Percentiles rank a stretch among this genome's conserved stretches.
These are phyloP conservation scores for Tuber aestivum DNA, from an alignment of 495 filamentous ascomycete genomes.

Conservation along the genomic window DNA sequence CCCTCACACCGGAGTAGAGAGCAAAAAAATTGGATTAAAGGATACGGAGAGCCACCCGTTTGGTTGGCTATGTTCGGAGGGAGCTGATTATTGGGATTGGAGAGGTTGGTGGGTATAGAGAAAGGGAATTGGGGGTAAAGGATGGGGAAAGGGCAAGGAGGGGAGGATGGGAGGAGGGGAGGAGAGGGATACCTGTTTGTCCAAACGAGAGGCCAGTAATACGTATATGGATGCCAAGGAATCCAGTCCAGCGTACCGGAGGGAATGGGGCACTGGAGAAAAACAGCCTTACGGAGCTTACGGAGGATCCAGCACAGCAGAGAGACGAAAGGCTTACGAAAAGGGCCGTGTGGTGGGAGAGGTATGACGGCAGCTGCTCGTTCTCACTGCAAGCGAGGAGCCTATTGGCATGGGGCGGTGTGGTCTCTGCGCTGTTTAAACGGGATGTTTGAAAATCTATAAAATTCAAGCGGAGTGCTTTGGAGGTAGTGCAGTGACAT, in stretches of 20 bases:
- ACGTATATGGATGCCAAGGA: neutral
- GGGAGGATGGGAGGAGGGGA: neutral
- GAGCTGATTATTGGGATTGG: neutral
- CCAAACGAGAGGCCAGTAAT: neutral
- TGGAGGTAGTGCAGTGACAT: neutral
- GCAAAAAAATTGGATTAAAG: neutral
- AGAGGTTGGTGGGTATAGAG: neutral
- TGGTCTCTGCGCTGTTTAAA: neutral
- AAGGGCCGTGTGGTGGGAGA: neutral
- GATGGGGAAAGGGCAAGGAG: neutral
- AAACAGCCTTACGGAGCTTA: neutral
- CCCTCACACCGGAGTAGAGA: neutral
- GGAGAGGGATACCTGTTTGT: neutral
- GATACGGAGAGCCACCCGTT: neutral
- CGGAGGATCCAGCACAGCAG: neutral
- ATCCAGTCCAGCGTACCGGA: neutral
- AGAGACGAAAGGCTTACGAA: neutral
- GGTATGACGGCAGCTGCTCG: neutral
- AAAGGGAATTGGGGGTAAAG: no score
- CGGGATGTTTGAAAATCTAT: neutral
- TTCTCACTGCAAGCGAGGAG: neutral
- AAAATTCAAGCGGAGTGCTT: neutral
- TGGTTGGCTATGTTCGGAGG: neutral
- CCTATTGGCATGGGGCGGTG: neutral
- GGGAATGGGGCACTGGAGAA: neutral